Percentiles rank a stretch among this genome's conserved stretches.
These are phyloP conservation scores for Xerocomellus chrysenteron DNA, from an alignment of 768 basidiomycete species.

Conservation along the genomic window DNA sequence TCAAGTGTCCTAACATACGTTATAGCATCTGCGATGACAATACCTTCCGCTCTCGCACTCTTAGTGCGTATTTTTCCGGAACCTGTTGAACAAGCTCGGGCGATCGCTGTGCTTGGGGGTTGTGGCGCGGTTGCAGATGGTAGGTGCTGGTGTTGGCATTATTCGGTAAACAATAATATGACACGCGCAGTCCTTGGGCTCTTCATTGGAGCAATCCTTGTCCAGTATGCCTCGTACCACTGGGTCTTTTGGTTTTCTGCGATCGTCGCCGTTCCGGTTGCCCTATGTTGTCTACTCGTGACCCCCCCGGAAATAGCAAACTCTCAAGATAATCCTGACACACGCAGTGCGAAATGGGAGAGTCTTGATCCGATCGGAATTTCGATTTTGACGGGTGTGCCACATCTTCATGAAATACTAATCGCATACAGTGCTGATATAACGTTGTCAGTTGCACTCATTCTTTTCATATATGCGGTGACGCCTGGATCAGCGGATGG, in stretches of 20 bases:
- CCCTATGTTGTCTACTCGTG: slow-evolving; percentile 32
- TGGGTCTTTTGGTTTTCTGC: slow-evolving; percentile 54
- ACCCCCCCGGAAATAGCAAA: slow-evolving; percentile 30
- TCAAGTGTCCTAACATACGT: not conserved
- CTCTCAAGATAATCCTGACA: not conserved
- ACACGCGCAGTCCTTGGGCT: slow-evolving; percentile 37
- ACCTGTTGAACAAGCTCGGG: slow-evolving; percentile 45
- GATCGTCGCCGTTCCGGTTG: slow-evolving; percentile 37
- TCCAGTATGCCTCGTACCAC: slow-evolving; percentile 40
- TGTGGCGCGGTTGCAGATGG: slow-evolving; percentile 48
- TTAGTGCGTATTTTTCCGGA: slow-evolving; percentile 52
- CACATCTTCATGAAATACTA: not conserved
- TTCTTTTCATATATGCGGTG: slow-evolving; percentile 44
- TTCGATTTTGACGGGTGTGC: slow-evolving; percentile 36
- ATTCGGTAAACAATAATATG: not conserved
- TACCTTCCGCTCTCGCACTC: slow-evolving; percentile 51
- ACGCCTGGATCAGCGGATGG: slow-evolving; percentile 48
- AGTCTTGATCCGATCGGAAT: slow-evolving; percentile 41
- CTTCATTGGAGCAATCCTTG: slow-evolving; percentile 46
- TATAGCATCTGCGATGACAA: slow-evolving; percentile 47
- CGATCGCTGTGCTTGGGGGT: slow-evolving; percentile 47
- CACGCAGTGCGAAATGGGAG: slow-evolving; percentile 21
- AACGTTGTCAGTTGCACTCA: slow-evolving; percentile 30
- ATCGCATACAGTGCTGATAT: not conserved
- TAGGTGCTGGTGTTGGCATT: not conserved